These are phyloP conservation scores for Gardenia jasminoides DNA, from an alignment of 257 asterid genomes.

Conservation along the genomic window DNA sequence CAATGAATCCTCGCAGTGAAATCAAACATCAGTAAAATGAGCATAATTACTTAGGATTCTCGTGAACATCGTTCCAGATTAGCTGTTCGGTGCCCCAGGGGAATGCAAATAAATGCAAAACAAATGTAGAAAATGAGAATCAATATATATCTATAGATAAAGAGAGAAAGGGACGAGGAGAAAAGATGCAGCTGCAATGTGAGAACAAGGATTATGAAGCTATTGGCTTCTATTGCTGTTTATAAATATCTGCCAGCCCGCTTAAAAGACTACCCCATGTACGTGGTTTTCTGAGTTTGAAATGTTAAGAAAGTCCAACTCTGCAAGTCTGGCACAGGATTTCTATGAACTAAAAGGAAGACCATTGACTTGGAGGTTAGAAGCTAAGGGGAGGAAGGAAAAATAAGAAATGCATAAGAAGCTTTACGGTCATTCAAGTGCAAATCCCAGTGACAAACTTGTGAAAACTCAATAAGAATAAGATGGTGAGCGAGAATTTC, in stretches of 20 bases:
- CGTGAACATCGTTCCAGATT: constrained; percentile 5
- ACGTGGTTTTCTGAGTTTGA: neutral
- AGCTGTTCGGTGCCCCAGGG: neutral
- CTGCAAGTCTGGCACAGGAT: neutral
- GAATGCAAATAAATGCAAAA: neutral
- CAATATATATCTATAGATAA: neutral
- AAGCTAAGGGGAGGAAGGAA: neutral
- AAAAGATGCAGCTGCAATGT: neutral
- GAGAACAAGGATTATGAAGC: neutral
- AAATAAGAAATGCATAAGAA: neutral
- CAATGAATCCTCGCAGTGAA: neutral
- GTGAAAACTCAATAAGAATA: neutral
- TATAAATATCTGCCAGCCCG: neutral
- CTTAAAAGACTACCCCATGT: neutral
- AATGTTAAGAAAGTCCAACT: no score
- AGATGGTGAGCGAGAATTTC: no score
- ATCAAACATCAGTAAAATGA: no score
- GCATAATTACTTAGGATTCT: constrained; percentile 8
- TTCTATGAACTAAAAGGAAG: neutral
- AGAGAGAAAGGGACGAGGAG: neutral
- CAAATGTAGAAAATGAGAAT: neutral
- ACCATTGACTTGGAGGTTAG: constrained; percentile 10
- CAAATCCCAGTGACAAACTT: neutral
- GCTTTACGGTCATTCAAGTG: neutral
- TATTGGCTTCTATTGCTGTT: neutral